Evolutionary conservation across 306 rosid species (phyloP).

Genomic region (Lotus japonicus): DNA sequence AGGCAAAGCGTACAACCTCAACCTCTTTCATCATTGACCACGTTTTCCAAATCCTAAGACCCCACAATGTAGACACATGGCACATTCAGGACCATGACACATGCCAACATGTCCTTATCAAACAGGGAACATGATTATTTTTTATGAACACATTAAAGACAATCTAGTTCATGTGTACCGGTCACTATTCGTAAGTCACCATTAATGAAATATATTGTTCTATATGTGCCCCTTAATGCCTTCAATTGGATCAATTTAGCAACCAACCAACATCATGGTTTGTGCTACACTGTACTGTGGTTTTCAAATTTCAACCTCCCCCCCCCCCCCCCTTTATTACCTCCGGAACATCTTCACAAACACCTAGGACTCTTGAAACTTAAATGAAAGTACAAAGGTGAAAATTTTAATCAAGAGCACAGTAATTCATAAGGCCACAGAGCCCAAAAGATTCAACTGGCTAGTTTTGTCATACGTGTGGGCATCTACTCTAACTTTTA

Average conservation of each 20-base stretch:
- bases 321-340: neutral
- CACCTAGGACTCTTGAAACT: constrained; percentile 26
- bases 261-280: constrained; percentile 1
- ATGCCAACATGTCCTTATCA: constrained; percentile 8
- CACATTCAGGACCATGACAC: neutral
- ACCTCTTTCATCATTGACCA: neutral
- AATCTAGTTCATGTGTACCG: neutral
- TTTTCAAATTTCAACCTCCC: neutral
- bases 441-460: constrained; percentile 59
- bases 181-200: neutral
- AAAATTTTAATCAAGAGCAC: neutral
- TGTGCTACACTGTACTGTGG: constrained; percentile 16
- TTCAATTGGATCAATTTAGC: neutral
- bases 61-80: neutral
- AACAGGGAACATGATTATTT: neutral
- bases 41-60: neutral
- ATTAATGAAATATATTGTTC: constrained; percentile 4
- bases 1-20: neutral
- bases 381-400: neutral
- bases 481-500: constrained; percentile 45
- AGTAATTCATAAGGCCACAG: constrained; percentile 23
- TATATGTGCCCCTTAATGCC: neutral
- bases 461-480: constrained; percentile 84
- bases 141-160: too few relatives aligned
- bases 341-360: neutral